Evolutionary conservation across 75 land plant genomes (phyloP), one percentile per base, ranked within the genome.

Genomic region (Pseudotsuga menziesii): DNA sequence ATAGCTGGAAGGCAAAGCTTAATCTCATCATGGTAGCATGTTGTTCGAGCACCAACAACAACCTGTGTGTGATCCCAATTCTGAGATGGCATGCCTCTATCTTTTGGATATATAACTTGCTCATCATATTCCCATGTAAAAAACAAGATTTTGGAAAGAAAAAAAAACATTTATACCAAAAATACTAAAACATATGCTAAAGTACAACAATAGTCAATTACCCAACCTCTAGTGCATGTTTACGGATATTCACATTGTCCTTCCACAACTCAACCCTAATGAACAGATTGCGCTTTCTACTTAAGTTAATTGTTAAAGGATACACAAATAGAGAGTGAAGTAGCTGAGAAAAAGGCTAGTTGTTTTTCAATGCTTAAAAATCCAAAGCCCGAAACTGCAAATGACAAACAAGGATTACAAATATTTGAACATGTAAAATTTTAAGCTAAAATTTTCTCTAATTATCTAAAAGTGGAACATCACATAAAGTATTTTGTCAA

Each of bases 21-120:
- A 54, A 96, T 85, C 76, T 96, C 99, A 83, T 96, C 99, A 82
- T 96, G 99, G 73, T 90, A 96, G 80, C 88, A 84, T 32, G 99
- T 90, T 32, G 86, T 78, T 63, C 95, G 84, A 82, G 95, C 74
- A 64, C 87, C 90, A 78, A 92, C 85, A 77, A 94, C 93, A 73
- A 96, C 87, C 85, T 96, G 99, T 66, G 99, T 94, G 77, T 94
- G 89, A 79, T 81, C 88, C 82, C 86, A 94, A 81, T 88, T 94
- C 82, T 88, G 96, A 61, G 90, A 84, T 60, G 81, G 57, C 52
- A 78, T 64, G 36, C 87, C 82, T 11, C 80, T 83, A 80, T 94
- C 91, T 75, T 82, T 82, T 66, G 98, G 82, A 85, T 86, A 88
- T 72, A 96, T 78, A 25, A 89, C 95, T 98, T 96, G 79, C 48